Conservation (phyloP, 257 asterid species). For the Galeopsis tetrahit region DNA sequence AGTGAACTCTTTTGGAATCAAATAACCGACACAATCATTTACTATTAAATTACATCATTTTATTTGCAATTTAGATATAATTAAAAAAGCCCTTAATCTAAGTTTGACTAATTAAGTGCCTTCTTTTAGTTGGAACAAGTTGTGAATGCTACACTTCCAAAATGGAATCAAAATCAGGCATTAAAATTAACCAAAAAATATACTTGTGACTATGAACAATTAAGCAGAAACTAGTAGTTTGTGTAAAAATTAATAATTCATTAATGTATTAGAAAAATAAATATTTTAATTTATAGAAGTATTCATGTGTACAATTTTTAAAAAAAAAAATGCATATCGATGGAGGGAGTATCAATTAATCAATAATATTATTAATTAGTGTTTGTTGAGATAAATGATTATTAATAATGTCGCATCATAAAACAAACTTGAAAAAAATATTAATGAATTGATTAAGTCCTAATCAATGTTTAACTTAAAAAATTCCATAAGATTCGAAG, state of each 20-base stretch:
- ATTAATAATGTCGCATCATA: constrained; percentile 33
- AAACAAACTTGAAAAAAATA: constrained; percentile 11
- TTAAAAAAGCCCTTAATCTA: neutral
- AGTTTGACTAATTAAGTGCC: constrained; percentile 1
- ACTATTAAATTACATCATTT: constrained; percentile 17
- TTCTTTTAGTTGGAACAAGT: neutral
- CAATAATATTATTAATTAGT: too few species aligned
- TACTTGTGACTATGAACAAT: too few species aligned
- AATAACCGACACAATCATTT: constrained; percentile 34
- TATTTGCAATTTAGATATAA: neutral
- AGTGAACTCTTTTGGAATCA: constrained; percentile 33
- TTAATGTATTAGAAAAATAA: too few species aligned
- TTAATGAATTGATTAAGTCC: constrained; percentile 26
- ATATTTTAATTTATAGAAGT: too few species aligned
- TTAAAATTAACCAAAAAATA: too few species aligned
- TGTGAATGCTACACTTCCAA: neutral
- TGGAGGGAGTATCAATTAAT: too few species aligned
- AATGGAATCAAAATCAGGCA: neutral
- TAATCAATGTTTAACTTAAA: constrained; percentile 30
- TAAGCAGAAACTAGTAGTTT: too few species aligned
- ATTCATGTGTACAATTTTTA: too few species aligned
- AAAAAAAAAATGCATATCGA: too few species aligned
- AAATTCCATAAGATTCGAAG: constrained; percentile 33
- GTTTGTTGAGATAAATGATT: constrained; percentile 8
- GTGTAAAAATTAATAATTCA: too few species aligned